phyloP scores from a whole-genome alignment of 2,329 filamentous ascomycete species.

The Pyrenochaeta sp. region DNA sequence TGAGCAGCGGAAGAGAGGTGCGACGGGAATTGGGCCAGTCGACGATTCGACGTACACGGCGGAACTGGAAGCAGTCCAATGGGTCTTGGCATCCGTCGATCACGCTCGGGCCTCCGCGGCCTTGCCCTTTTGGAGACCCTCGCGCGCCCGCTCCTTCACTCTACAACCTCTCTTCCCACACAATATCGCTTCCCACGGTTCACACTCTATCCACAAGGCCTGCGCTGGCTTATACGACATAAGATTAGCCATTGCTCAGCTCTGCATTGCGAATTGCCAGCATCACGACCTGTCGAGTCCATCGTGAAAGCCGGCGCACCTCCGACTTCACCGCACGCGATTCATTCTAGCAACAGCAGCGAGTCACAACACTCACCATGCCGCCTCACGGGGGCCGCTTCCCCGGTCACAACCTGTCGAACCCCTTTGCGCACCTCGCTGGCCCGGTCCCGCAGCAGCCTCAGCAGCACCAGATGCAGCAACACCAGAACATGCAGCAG shows the following conservation, averaged over 20 bases:
- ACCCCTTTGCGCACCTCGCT: constrained; percentile 64
- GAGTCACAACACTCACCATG: constrained; percentile 52
- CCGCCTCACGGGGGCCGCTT: constrained; percentile 66
- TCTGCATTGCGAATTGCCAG: no score
- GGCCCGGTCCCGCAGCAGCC: constrained; percentile 49
- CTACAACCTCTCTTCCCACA: background rate
- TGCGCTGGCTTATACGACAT: no score
- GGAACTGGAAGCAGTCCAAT: no score
- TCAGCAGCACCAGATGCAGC: constrained; percentile 33
- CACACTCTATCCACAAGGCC: no score
- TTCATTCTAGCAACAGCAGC: constrained; percentile 23
- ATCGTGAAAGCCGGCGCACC: background rate
- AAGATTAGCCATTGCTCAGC: no score
- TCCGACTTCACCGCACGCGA: constrained; percentile 11
- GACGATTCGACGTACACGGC: no score
- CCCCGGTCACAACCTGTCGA: constrained; percentile 64
- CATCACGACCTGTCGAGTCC: background rate
- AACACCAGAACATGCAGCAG: constrained; percentile 67
- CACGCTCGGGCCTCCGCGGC: constrained; percentile 15
- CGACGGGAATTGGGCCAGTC: constrained; percentile 26
- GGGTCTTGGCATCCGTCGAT: constrained; percentile 4
- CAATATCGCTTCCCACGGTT: no score
- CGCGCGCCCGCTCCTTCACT: background rate
- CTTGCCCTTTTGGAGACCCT: background rate
- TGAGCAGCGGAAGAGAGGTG: constrained; percentile 22